Conservation (phyloP, 2,329 filamentous ascomycete species). For the Aspergillus piperis region DNA sequence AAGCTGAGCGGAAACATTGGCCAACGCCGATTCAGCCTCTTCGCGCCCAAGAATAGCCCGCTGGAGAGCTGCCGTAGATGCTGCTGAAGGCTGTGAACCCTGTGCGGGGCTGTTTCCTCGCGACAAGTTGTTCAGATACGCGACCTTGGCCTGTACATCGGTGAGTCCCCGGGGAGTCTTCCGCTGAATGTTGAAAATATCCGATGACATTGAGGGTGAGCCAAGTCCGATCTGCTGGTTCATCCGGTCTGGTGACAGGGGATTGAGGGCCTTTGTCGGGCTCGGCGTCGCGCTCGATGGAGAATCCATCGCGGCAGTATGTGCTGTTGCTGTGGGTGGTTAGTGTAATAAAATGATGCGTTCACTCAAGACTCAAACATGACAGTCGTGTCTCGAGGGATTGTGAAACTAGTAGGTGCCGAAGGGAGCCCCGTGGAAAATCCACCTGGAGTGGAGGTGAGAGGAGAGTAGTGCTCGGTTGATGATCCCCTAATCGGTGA, state of each 20-base stretch:
- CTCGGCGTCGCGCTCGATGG: conserved; percentile 36
- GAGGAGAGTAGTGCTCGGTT: conserved; percentile 1
- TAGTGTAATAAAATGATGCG: neutral
- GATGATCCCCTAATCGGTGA: conserved; percentile 24
- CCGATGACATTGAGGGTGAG: conserved; percentile 42
- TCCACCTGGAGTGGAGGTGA: neutral
- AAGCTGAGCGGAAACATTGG: conserved; percentile 37
- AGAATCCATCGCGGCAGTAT: conserved; percentile 36
- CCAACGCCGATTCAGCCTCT: conserved; percentile 46
- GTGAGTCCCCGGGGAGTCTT: conserved; percentile 40
- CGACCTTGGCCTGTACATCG: conserved; percentile 52
- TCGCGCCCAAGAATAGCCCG: conserved; percentile 49
- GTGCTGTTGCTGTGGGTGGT: neutral
- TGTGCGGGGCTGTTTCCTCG: conserved; percentile 34
- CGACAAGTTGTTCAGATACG: conserved; percentile 50
- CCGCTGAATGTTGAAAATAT: conserved; percentile 38
- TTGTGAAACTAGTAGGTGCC: neutral
- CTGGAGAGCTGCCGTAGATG: conserved; percentile 47
- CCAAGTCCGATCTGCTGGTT: conserved; percentile 48
- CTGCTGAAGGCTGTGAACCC: conserved; percentile 29
- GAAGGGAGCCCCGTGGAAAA: neutral
- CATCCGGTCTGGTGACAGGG: conserved; percentile 51
- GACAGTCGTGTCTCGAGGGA: conserved; percentile 1
- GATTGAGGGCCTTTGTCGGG: conserved; percentile 39
- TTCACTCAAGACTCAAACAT: neutral